Base-by-base conservation (phyloP, 1,284 basidiomycete genomes). In the Irpex sp. region DNA sequence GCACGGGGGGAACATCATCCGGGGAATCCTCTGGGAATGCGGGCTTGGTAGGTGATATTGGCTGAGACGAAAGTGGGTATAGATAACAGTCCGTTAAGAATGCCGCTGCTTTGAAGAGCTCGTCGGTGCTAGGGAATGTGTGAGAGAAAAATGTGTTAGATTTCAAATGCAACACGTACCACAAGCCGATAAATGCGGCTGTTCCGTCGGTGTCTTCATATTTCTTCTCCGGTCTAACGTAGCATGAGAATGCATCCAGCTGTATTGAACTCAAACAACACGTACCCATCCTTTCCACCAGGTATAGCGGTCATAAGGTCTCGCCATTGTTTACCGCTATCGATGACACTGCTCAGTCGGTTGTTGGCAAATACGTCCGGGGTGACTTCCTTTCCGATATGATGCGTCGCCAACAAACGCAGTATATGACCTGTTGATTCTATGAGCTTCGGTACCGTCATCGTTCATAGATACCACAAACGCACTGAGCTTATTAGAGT, bases 341-440 rank as follows among this genome's bases (percentile, higher is more conserved):
- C 87, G 5, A 91, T 75, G n/a, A 85, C 75, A 4, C 84, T 84
- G 1, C 86, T 85, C 59, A 90, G 78, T 17, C 88, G 81, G 68
- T 88, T 91, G 59, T 83, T 79, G 3, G 87, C 79, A 67, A 92
- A 92, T 1, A 86, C 83, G 68, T 90, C 83, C 5, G 87, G 88
- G 9, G 79, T 76, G 1, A 83, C 77, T 72, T 92, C 89, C 37
- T 80, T 77, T 33, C 88, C 77, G 58, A 90, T 80, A 69, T 91
- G 89, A 68, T 90, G 87, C 0, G 88, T 90, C 11, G 88, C 86
- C 35, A 92, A 80, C 17, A 92, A 77, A 43, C 89, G 86, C 36
- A 92, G 78, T 19, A 86, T 80, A 67, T 87, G 86, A 1, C 85
- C 87, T 88, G 51, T 33, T 7, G 59, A 56, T 33, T 17, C 8